Base-by-base conservation (phyloP, 192 early-diverging fungal species). In the Allomyces macrogynus region DNA sequence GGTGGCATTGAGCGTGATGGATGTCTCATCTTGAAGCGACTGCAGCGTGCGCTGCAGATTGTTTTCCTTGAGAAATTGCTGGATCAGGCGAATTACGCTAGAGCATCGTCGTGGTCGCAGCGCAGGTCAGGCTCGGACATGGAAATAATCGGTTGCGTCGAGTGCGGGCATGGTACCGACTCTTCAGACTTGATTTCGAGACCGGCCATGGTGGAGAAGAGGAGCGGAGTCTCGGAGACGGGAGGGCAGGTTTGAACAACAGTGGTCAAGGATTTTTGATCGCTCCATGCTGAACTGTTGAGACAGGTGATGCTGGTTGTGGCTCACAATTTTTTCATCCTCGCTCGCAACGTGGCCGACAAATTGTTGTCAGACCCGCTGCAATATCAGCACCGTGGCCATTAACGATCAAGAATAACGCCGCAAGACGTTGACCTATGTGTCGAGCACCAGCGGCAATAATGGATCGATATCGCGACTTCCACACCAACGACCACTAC, bases 61-160 rank as follows among this genome's bases (percentile, higher is more conserved):
- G 67, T 92, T 87, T 68, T 95, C 94, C 65, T 88, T 89, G 44
- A 93, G 75, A 67, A 97, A 97, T 70, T 95, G 94, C 68, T 87
- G 77, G 60, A 95, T 85, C n/a, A 97, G 80, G 23, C 90, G 84
- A 68, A 95, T 84, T 10, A 91, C 85, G 68, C 87, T 88, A 65
- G 67, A 43, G 3, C 3, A 40, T 40, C 5, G 32, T 8, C 32
- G 32, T 8, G 32, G 32, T 40, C 32, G 32, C 32, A 40, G 32
- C 3, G 32, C 7, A 8, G 32, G 32, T 40, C 32, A 40, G 32
- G 5, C 8, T 40, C 5, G 32, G 32, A 2, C 32, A 40, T 40
- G 32, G 32, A 40, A 40, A n/a, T 26, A 4, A 4, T 26, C 26
- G 26, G 26, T 40, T 3, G 32, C 61, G 7, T 61, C 61, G 61